phyloP scores from a whole-genome alignment of 2,329 filamentous ascomycete genomes.

The Sarocladium kiliense region DNA sequence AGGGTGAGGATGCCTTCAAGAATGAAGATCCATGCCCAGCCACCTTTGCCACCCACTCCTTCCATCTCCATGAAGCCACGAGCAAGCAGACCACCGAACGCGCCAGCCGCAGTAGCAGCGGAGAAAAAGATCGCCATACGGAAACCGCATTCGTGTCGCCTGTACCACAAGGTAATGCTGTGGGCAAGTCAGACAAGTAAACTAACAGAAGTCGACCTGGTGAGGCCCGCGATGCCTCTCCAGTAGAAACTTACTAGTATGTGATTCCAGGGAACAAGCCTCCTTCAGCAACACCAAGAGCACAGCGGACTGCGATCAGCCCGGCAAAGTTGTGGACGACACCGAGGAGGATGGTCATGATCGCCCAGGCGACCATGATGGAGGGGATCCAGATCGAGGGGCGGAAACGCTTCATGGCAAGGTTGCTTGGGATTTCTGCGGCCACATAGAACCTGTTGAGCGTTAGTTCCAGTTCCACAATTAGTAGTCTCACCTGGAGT shows the following conservation, averaged over 20 bases:
- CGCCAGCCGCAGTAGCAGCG: constrained; percentile 53
- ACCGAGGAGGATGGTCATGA: constrained; percentile 44
- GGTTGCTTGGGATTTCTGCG: constrained; percentile 51
- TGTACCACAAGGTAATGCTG: constrained; percentile 54
- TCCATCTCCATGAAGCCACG: constrained; percentile 55
- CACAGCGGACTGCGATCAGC: constrained; percentile 41
- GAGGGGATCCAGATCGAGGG: constrained; percentile 47
- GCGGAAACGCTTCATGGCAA: constrained; percentile 48
- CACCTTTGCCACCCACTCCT: constrained; percentile 43
- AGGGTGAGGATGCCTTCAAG: constrained; percentile 53
- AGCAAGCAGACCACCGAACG: constrained; percentile 58
- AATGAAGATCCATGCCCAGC: constrained; percentile 81
- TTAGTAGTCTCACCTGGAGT: too few species aligned
- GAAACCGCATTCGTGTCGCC: constrained; percentile 53
- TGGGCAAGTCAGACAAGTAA: not conserved
- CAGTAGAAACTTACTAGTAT: constrained; percentile 40
- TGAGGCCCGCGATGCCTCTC: too few species aligned
- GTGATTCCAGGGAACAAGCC: constrained; percentile 58
- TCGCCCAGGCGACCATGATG: constrained; percentile 49
- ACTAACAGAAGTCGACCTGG: too few species aligned
- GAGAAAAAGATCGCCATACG: constrained; percentile 58
- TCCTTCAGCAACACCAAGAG: constrained; percentile 46
- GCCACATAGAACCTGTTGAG: constrained; percentile 37
- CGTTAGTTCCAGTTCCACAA: not conserved
- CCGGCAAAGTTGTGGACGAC: constrained; percentile 43